Conservation (phyloP, 805 yeast species). For the Ogataea saltuana region DNA sequence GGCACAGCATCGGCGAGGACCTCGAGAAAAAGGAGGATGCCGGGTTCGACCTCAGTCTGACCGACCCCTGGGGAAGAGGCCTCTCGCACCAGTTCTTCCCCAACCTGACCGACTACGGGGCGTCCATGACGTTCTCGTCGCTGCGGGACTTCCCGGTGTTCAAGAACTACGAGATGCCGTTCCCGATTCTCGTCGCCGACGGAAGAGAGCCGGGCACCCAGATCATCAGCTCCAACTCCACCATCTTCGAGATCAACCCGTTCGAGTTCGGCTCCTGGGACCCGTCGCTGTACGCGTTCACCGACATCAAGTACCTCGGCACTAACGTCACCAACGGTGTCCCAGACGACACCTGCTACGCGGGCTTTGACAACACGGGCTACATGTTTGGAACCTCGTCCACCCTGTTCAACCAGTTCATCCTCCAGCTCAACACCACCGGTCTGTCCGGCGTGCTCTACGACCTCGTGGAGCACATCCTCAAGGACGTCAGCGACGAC, state of each 20-base stretch:
- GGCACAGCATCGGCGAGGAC: slow-evolving; percentile 54
- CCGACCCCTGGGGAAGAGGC: slow-evolving; percentile 81
- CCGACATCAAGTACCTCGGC: slow-evolving; percentile 70
- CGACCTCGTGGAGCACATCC: slow-evolving; percentile 45
- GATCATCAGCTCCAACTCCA: slow-evolving; percentile 63
- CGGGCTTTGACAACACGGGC: slow-evolving; percentile 80
- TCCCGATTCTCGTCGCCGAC: slow-evolving; percentile 65
- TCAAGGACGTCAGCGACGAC: slow-evolving; percentile 42
- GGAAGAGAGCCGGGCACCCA: slow-evolving; percentile 64
- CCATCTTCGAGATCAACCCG: slow-evolving; percentile 64
- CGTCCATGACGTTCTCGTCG: slow-evolving; percentile 57
- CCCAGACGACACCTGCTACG: slow-evolving; percentile 54
- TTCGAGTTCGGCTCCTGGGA: slow-evolving; percentile 89
- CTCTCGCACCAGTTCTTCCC: slow-evolving; percentile 74
- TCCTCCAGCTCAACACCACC: slow-evolving; percentile 58
- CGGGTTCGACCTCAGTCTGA: slow-evolving; percentile 65
- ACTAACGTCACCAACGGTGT: slow-evolving; percentile 60
- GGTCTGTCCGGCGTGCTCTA: slow-evolving; percentile 48
- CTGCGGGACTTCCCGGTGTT: slow-evolving; percentile 63
- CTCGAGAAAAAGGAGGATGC: slow-evolving; percentile 55
- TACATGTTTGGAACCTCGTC: slow-evolving; percentile 83
- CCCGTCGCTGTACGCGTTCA: slow-evolving; percentile 63
- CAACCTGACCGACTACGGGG: slow-evolving; percentile 58
- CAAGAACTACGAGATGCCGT: slow-evolving; percentile 64
- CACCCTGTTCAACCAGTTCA: slow-evolving; percentile 68